phyloP scores from a whole-genome alignment of 768 basidiomycete genomes.

The Kwoniella dendrophila region DNA sequence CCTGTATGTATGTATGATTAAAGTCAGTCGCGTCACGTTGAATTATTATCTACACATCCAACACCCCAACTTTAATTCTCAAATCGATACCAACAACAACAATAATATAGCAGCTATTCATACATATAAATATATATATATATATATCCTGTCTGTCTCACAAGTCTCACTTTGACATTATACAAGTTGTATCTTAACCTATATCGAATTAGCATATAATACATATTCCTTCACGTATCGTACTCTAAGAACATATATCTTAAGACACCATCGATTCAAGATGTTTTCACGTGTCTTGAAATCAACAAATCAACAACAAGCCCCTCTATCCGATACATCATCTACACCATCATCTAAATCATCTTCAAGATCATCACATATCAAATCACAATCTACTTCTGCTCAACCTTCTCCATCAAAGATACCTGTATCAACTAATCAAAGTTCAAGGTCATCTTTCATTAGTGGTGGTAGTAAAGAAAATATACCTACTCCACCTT shows the following conservation, averaged over 20 bases:
- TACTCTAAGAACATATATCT: background rate
- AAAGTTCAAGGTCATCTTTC: slow-evolving; percentile 25
- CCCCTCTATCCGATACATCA: slow-evolving; percentile 20
- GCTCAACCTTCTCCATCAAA: slow-evolving; percentile 47
- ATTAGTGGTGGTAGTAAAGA: slow-evolving; percentile 27
- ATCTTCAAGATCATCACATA: slow-evolving; percentile 28
- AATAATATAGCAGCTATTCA: too few relatives aligned
- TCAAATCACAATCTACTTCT: slow-evolving; percentile 30
- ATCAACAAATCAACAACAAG: slow-evolving; percentile 38
- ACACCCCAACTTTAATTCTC: slow-evolving; percentile 11
- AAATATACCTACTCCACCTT: slow-evolving; percentile 25
- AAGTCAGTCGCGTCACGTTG: slow-evolving; percentile 27
- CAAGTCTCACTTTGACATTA: too few relatives aligned
- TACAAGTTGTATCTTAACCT: background rate
- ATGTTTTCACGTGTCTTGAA: slow-evolving; percentile 55
- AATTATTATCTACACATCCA: slow-evolving; percentile 7
- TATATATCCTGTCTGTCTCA: too few relatives aligned
- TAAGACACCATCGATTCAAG: slow-evolving; percentile 11
- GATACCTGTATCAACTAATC: slow-evolving; percentile 49
- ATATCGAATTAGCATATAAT: background rate
- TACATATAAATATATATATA: too few relatives aligned
- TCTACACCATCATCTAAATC: slow-evolving; percentile 39
- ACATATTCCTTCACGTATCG: background rate
- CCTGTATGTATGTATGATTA: background rate
- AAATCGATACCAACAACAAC: slow-evolving; percentile 9